Conservation (phyloP, 768 basidiomycete species). For the Sistotremastrum suecicum region DNA sequence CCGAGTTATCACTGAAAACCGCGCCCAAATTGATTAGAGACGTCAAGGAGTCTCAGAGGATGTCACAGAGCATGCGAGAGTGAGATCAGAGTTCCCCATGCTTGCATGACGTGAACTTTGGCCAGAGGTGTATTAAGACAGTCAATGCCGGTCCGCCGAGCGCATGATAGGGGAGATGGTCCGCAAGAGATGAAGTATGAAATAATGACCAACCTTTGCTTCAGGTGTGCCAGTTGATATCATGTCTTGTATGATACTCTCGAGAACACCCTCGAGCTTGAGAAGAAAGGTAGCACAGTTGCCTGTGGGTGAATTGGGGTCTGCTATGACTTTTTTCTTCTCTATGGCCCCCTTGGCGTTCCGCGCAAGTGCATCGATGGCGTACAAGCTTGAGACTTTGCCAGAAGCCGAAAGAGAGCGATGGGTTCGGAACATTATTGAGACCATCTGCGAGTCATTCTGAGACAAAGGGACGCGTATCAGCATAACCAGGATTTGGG, state of each 20-base stretch:
- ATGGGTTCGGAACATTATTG: conserved; percentile 80
- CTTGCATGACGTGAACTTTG: too few species aligned
- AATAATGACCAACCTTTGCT: conserved; percentile 65
- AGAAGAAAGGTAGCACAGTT: conserved; percentile 73
- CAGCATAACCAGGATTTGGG: neutral
- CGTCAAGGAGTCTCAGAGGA: too few species aligned
- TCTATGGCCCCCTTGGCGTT: conserved; percentile 56
- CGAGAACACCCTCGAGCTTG: conserved; percentile 83
- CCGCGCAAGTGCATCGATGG: conserved; percentile 85
- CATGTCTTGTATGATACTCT: conserved; percentile 83
- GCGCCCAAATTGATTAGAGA: too few species aligned
- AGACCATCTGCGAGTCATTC: conserved; percentile 80
- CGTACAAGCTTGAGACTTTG: conserved; percentile 84
- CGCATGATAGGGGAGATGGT: neutral
- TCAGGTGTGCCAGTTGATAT: conserved; percentile 47
- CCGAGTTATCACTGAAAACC: too few species aligned
- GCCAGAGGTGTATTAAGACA: neutral
- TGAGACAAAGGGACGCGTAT: conserved; percentile 17
- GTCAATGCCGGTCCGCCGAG: neutral
- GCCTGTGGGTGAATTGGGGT: conserved; percentile 41
- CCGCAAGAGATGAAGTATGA: neutral
- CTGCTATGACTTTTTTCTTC: conserved; percentile 48
- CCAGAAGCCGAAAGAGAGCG: conserved; percentile 51
- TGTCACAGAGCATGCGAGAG: too few species aligned
- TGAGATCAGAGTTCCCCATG: too few species aligned